Conservation (phyloP, 805 yeast genomes). For the Pachysolen tannophilus region DNA sequence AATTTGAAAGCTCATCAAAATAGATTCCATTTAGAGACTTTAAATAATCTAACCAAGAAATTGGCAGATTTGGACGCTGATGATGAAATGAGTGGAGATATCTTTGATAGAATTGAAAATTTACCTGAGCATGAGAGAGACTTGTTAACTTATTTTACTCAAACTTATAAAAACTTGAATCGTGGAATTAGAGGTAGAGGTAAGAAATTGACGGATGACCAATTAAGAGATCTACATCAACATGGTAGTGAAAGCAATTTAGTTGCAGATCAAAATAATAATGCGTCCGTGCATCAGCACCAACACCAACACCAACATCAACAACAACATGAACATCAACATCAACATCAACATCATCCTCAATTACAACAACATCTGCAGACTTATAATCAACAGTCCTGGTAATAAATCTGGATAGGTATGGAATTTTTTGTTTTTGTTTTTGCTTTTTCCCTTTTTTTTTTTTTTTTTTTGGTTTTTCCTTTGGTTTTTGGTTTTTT, state of each 20-base stretch:
- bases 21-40: constrained; percentile 69
- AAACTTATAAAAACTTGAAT: constrained; percentile 79
- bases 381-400: background rate
- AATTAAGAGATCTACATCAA: no score
- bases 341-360: background rate
- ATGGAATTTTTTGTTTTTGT: no score
- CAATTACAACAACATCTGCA: background rate
- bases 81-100: constrained; percentile 16
- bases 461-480: no score
- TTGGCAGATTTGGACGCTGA: constrained; percentile 56
- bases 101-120: constrained; percentile 26
- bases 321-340: constrained; percentile 6
- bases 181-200: constrained; percentile 93
- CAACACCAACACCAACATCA: constrained; percentile 1
- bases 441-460: no score
- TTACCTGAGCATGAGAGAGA: constrained; percentile 59
- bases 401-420: no score
- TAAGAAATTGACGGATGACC: no score
- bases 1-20: constrained; percentile 93
- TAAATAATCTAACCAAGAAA: constrained; percentile 57
- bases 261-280: no score
- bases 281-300: no score
- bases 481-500: no score
- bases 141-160: constrained; percentile 68
- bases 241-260: constrained; percentile 2